Base-by-base conservation (phyloP, 192 early-diverging fungal genomes). In the Ambispora gerdemannii region DNA sequence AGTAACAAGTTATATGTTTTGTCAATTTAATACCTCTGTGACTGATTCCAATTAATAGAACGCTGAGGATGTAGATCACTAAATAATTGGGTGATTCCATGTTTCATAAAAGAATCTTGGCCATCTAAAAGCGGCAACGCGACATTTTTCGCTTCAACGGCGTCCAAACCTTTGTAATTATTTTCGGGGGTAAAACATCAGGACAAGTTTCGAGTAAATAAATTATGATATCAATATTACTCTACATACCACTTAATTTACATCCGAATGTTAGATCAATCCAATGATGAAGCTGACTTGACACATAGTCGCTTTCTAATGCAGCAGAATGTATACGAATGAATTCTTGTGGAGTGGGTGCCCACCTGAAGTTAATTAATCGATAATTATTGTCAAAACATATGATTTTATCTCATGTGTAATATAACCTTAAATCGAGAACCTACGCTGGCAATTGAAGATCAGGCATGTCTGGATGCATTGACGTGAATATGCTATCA, bases 231-330 rank as follows among this genome's bases (percentile, higher is more conserved):
- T n/a, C 3, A 53, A 3, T 20, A 35, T 0, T 20, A 50, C 3
- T 30, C 38, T 47, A 1, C 19, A 19, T 49, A 70, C 51, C 67
- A 0, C 87, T 87, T 33, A 95, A 83, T 67, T 90, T 90, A 72
- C 85, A 92, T 30, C 94, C 94, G 83, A 93, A 95, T 0, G 92
- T 94, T 34, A 95, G 75, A 75, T 95, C 92, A 35, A 95, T 91
- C 94, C 94, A 95, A 36, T 84, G 74, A 72, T 95, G 89, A 24
- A 95, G 65, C 35, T 92, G 81, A 6, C 75, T 74, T 0, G 91
- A 93, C 0, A 95, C 93, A 75, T 89, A 87, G 13, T 92, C 88
- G 38, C 88, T 80, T 71, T 89, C 87, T 3, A 89, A 73, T 0
- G 90, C 90, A 50, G 89, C 84, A 20, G 93, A 87, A 73, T 97